Evolutionary conservation across 495 filamentous ascomycete genomes (phyloP).

Genomic region (Penicillium ucsense): DNA sequence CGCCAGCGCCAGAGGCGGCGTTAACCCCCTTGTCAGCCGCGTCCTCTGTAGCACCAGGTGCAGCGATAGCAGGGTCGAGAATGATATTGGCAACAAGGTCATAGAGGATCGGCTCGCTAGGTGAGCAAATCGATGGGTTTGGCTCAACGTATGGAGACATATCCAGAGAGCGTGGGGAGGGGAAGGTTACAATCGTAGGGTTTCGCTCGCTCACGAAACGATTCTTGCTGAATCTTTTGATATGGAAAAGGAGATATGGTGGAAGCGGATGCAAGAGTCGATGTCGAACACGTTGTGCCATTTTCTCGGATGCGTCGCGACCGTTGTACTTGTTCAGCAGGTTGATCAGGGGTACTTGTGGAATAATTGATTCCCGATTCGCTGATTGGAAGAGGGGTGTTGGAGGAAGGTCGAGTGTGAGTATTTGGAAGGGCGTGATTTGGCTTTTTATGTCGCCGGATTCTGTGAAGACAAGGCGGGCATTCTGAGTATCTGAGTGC

Average conservation of each 20-base stretch:
- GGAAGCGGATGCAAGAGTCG: slow-evolving; percentile 87
- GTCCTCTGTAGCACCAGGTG: slow-evolving; percentile 64
- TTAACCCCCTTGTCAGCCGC: slow-evolving; percentile 78
- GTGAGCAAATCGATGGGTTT: slow-evolving; percentile 47
- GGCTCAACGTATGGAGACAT: slow-evolving; percentile 83
- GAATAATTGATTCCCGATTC: slow-evolving; percentile 84
- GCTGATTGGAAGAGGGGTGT: slow-evolving; percentile 97
- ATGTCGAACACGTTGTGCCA: slow-evolving; percentile 77
- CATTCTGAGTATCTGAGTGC: slow-evolving; percentile 68
- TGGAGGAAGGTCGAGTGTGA: slow-evolving; percentile 86
- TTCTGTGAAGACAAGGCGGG: slow-evolving; percentile 90
- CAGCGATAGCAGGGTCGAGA: slow-evolving; percentile 57
- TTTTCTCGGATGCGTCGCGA: slow-evolving; percentile 73
- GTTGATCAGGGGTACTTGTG: slow-evolving; percentile 81
- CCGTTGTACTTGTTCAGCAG: slow-evolving; percentile 95
- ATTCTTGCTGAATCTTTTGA: slow-evolving; percentile 94
- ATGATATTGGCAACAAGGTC: slow-evolving; percentile 96
- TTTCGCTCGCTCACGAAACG: slow-evolving; percentile 94
- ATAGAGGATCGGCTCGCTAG: slow-evolving; percentile 84
- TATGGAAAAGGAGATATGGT: slow-evolving; percentile 85
- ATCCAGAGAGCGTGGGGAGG: slow-evolving; percentile 65
- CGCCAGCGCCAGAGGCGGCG: slow-evolving; percentile 53
- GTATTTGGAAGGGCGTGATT: slow-evolving; percentile 69
- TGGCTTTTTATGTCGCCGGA: slow-evolving; percentile 70
- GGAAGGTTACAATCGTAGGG: slow-evolving; percentile 96